Conservation (phyloP, 2,329 filamentous ascomycete genomes). For the Epicoccum sorghinum region DNA sequence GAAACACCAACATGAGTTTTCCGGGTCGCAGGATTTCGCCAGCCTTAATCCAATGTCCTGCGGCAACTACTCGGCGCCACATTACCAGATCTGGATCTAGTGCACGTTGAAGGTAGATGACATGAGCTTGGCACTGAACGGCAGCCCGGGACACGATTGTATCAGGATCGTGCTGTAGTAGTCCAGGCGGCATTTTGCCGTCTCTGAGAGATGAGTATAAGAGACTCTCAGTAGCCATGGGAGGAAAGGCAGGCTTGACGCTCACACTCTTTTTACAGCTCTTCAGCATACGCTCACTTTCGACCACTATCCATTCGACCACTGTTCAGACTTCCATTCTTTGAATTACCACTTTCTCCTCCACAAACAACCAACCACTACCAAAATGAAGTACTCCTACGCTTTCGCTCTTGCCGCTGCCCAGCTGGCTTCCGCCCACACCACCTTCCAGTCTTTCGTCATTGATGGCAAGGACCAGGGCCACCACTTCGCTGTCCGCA, state of each 20-base stretch:
- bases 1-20: slow-evolving; percentile 23
- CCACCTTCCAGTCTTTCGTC: slow-evolving; percentile 50
- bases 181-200: slow-evolving; percentile 23
- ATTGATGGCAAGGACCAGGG: slow-evolving; percentile 47
- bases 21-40: slow-evolving; percentile 27
- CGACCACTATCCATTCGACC: slow-evolving; percentile 33
- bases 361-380: slow-evolving; percentile 24
- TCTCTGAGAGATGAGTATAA: slow-evolving; percentile 31
- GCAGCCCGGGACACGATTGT: slow-evolving; percentile 23
- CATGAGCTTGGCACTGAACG: slow-evolving; percentile 28
- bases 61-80: slow-evolving; percentile 29
- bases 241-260: slow-evolving; percentile 39
- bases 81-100: slow-evolving; percentile 21
- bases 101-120: slow-evolving; percentile 34
- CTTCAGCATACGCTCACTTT: slow-evolving; percentile 39
- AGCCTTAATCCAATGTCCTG: slow-evolving; percentile 27
- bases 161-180: slow-evolving; percentile 22
- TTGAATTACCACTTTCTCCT: slow-evolving; percentile 24
- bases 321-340: slow-evolving; percentile 29
- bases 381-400: slow-evolving; percentile 44
- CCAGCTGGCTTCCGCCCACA: slow-evolving; percentile 43
- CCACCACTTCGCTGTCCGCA: slow-evolving; percentile 52
- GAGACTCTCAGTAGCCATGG: slow-evolving; percentile 20
- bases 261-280: slow-evolving; percentile 40
- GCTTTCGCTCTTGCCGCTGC: slow-evolving; percentile 41